Conservation (phyloP, 371 early-diverging fungal species). For the Apophysomyces variabilis region DNA sequence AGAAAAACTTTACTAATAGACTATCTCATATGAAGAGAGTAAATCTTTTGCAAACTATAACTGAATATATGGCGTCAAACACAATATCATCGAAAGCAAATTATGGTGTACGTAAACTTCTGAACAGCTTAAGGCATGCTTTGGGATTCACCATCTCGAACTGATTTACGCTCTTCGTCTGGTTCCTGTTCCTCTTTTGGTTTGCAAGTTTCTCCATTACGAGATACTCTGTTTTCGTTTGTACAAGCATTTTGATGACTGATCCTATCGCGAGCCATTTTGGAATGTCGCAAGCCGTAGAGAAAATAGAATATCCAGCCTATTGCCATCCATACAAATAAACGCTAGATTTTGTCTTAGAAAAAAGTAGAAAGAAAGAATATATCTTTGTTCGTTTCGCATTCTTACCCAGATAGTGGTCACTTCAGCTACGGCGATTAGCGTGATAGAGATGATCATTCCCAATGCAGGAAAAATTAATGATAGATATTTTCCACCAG, state of each 20-base stretch:
- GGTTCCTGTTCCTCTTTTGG: background rate
- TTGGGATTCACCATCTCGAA: too few relatives aligned
- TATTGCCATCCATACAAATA: constrained; percentile 71
- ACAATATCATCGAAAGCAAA: too few relatives aligned
- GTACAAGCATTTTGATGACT: constrained; percentile 27
- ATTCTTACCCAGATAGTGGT: constrained; percentile 55
- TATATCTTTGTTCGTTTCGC: background rate
- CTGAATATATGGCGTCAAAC: too few relatives aligned
- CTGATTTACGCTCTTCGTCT: too few relatives aligned
- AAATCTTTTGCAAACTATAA: too few relatives aligned
- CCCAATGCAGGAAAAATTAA: constrained; percentile 66
- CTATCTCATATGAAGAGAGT: too few relatives aligned
- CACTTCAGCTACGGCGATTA: constrained; percentile 67
- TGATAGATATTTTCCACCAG: constrained; percentile 60
- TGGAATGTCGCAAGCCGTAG: constrained; percentile 71
- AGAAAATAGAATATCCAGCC: constrained; percentile 73
- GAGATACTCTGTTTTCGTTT: background rate
- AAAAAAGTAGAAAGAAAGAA: background rate
- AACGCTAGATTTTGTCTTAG: constrained; percentile 20
- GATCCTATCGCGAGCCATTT: constrained; percentile 44
- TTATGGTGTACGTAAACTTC: too few relatives aligned
- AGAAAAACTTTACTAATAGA: too few relatives aligned
- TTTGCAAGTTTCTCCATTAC: background rate
- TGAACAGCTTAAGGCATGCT: too few relatives aligned
- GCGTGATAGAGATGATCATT: constrained; percentile 58